Base-by-base conservation (phyloP, 1,139 yeast genomes). In the Scheffersomyces insectosa region DNA sequence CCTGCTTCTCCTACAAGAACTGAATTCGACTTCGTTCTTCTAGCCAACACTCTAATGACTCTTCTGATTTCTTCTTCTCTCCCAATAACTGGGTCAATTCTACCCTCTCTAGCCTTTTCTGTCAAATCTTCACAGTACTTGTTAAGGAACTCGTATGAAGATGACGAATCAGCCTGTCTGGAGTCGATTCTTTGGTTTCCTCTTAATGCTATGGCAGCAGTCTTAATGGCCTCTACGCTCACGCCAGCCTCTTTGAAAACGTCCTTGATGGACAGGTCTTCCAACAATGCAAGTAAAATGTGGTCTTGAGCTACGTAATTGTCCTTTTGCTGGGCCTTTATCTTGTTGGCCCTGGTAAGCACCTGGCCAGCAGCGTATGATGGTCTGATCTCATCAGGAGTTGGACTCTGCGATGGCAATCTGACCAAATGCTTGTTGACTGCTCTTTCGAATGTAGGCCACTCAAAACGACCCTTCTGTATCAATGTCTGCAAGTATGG, bases 1-100 rank as follows among this genome's bases (percentile, higher is more conserved):
- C 99, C 99, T 29, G 99, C 97, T 60, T 93, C 98, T 76, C 99
- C 99, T 59, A 93, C 89, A 52, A 93, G 73, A 53, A 96, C 93
- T 11, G 99, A 96, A 61, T 95, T 95, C 3, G 97, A 90, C 69
- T 93, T 93, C 29, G 96, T 88, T 70, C 99, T 83, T 72, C 99
- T 85, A 13, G 99, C 93, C 49, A 93, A 75, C 4, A 95, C 96
- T 49, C 98, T 80, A 49, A 93, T 91, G 35, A 96, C 90, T 54
- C 98, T 78, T 68, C 99, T 81, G 52, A 95, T 93, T 68, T 93
- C 99, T 65, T 93, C 99, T 65, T 93, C 99, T 70, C 99, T 85
- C 42, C 99, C 99, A 62, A 93, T 95, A 39, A 95, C 99, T 2
- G 99, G 99, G 65, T 93, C 99, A 48, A 93, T 82, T 63, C 87